phyloP scores from a whole-genome alignment of 2,329 filamentous ascomycete species.

The Aureobasidium mangrovei region DNA sequence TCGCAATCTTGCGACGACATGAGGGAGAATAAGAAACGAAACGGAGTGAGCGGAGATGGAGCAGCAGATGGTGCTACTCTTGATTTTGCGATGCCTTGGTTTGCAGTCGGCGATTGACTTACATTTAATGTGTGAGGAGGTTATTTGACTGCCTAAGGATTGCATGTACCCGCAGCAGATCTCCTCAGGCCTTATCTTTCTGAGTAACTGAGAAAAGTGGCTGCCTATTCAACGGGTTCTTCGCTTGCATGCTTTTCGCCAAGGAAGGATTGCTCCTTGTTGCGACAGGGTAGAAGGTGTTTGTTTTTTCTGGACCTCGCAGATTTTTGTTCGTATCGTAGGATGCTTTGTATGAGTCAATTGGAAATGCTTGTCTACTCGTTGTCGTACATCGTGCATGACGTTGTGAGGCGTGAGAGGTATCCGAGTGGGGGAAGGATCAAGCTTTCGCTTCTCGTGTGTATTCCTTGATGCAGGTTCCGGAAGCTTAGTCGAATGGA shows the following conservation, averaged over 20 bases:
- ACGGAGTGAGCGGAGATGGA: neutral
- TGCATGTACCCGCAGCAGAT: neutral
- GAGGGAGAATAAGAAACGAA: neutral
- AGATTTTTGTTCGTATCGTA: too few species aligned
- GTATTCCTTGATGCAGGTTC: too few species aligned
- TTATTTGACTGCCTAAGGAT: constrained; percentile 11
- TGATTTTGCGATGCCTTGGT: neutral
- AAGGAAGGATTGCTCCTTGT: neutral
- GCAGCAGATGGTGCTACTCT: neutral
- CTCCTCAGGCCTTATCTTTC: neutral
- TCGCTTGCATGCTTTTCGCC: neutral
- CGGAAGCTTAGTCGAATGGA: too few species aligned
- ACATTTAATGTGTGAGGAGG: neutral
- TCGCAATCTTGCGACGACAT: constrained; percentile 2
- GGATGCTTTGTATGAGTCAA: too few species aligned
- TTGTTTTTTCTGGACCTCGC: neutral
- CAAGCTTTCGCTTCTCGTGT: too few species aligned
- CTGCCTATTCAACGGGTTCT: neutral
- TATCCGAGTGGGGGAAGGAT: too few species aligned
- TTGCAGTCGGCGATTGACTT: neutral
- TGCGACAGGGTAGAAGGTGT: neutral
- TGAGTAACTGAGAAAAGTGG: neutral
- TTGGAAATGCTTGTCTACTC: too few species aligned
- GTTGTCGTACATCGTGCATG: too few species aligned
- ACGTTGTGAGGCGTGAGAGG: too few species aligned